These are phyloP conservation scores for Podospora pseudopauciseta DNA, from an alignment of 495 filamentous ascomycete genomes.

Conservation along the genomic window DNA sequence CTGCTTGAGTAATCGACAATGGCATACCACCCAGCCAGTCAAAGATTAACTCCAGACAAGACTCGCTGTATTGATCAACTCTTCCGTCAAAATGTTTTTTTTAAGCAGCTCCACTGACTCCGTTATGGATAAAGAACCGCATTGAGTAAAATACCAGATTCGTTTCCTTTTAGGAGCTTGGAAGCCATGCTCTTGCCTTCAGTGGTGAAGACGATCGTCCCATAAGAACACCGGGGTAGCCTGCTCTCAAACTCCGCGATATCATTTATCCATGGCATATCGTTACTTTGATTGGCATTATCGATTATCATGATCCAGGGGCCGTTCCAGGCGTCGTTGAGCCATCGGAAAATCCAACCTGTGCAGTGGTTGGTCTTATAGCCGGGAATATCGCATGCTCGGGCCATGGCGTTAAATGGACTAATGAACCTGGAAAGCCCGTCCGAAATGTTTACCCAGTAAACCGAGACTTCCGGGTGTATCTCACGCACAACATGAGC, in stretches of 20 bases:
- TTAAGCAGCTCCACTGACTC: not conserved
- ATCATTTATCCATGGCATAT: not conserved
- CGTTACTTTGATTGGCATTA: not conserved
- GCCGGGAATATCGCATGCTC: not conserved
- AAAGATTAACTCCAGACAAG: not conserved
- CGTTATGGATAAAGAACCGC: not conserved
- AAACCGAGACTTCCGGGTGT: not conserved
- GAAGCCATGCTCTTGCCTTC: not conserved
- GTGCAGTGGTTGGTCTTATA: not conserved
- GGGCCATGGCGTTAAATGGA: not conserved
- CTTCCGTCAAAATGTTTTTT: not conserved
- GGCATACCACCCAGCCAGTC: not conserved
- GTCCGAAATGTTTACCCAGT: not conserved
- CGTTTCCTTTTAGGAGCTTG: not conserved
- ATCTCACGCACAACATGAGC: not conserved
- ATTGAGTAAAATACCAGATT: not conserved
- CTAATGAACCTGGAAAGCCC: not conserved
- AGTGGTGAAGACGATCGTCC: not conserved
- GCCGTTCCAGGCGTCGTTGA: not conserved
- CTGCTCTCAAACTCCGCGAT: not conserved
- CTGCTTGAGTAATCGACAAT: not conserved
- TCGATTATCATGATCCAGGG: not conserved
- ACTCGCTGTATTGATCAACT: not conserved
- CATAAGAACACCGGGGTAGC: not conserved
- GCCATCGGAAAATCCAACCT: not conserved